Evolutionary conservation across 225 moss, liverwort and hornwort species (phyloP), one percentile per base, ranked within the genome.

Genomic region (Polytrichum formosum): DNA sequence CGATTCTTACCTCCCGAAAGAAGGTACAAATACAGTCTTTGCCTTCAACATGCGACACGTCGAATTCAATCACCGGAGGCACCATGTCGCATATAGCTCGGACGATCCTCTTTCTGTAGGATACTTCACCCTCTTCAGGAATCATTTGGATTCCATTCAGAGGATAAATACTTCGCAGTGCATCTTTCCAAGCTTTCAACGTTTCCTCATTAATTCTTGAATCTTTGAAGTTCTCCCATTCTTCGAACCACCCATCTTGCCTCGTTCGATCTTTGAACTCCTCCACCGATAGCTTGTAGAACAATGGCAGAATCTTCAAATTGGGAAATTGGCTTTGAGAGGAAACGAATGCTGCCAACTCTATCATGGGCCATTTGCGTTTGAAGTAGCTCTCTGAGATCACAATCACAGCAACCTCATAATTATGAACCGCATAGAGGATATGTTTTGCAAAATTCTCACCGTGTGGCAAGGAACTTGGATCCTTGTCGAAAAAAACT

Each of bases 241-340:
- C n/a, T 1, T 6, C 29, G 1, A 69, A 20, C 70, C 64, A 70
- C 0, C 9, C 6, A 4, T 0, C 0, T 0, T 0, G 37, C n/a
- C 55, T 64, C 26, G n/a, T n/a, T n/a, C n/a, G n/a, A n/a, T 13
- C 18, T 2, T 37, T 37, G 2, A 70, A 18, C 7, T 33, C 8
- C 6, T 31, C 6, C 31, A 6, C 6, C 5, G 8, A 33, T 8
- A 33, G 33, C 1, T 33, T 7, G 33, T 33, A 33, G 1, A 33
- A 33, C 7, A 33, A 33, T 33, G 7, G 33, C 33, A 33, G 2
- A 33, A 7, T 33, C 7, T 33, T 8, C 30, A 30, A 30, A 0
- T 30, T 6, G 1, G 30, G 30, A 6, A 6, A 30, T 0, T 30
- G 30, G 30, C 30, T 30, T 30, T 30, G 30, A 30, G 0, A 30